phyloP scores from a whole-genome alignment of 1,284 basidiomycete genomes.

The Anthracocystis setariae region DNA sequence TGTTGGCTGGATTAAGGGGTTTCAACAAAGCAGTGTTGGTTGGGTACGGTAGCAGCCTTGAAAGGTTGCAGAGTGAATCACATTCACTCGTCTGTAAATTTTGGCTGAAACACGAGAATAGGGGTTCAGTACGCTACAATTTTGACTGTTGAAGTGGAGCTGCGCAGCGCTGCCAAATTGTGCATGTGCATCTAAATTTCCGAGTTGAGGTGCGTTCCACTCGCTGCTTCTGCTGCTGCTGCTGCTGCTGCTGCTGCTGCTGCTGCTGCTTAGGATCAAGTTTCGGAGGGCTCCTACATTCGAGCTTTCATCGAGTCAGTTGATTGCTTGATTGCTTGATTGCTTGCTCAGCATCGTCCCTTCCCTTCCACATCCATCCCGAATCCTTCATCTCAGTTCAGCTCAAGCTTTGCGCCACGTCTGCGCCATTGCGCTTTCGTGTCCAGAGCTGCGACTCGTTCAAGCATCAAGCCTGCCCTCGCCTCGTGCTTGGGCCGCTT shows the following conservation, averaged over 20 bases:
- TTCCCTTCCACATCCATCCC: constrained; percentile 6
- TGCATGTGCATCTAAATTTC: constrained; percentile 8
- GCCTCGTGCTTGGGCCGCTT: not conserved
- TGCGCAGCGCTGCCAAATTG: constrained; percentile 19
- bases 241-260: not conserved
- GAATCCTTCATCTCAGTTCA: not conserved
- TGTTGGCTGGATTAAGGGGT: not conserved
- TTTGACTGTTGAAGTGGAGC: too few species aligned
- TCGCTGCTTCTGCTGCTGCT: not conserved
- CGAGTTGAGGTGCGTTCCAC: constrained; percentile 31
- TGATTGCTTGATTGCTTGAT: too few species aligned
- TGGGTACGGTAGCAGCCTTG: too few species aligned
- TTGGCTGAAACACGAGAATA: constrained; percentile 1
- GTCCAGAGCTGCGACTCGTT: not conserved
- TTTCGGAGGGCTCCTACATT: not conserved
- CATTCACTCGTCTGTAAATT: too few species aligned
- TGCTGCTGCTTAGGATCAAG: not conserved
- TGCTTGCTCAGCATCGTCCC: constrained; percentile 6
- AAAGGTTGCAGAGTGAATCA: too few species aligned
- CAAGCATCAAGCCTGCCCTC: not conserved
- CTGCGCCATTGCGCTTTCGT: constrained; percentile 10
- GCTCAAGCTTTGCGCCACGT: not conserved
- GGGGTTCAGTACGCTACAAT: constrained; percentile 1
- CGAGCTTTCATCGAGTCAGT: not conserved
- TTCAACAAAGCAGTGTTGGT: constrained; percentile 6